These are phyloP conservation scores for Salix exigua DNA, from an alignment of 345 rosid species.

Conservation along the genomic window DNA sequence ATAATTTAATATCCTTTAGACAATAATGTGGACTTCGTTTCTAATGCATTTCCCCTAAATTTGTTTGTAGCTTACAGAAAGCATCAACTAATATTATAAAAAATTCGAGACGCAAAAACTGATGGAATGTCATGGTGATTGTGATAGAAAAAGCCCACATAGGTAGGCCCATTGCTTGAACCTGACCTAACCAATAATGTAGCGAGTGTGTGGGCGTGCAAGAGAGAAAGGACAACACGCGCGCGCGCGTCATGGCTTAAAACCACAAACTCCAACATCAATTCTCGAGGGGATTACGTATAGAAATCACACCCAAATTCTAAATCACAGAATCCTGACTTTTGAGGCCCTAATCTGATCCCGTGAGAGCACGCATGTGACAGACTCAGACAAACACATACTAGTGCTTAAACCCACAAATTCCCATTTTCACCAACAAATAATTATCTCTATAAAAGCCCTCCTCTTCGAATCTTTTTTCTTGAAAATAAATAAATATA, in stretches of 20 bases:
- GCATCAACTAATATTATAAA: no score
- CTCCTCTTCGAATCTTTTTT: not conserved
- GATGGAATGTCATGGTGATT: not conserved
- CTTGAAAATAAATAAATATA: no score
- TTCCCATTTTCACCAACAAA: not conserved
- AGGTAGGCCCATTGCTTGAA: not conserved
- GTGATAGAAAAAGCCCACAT: not conserved
- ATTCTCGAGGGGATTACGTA: not conserved
- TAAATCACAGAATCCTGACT: not conserved
- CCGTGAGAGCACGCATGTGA: slow-evolving; percentile 47
- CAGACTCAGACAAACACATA: slow-evolving; percentile 23
- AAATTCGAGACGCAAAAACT: not conserved
- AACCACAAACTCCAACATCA: slow-evolving; percentile 23
- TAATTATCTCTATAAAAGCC: not conserved
- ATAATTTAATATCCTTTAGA: no score
- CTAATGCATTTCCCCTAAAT: no score
- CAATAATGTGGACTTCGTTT: no score
- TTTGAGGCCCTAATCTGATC: slow-evolving; percentile 6
- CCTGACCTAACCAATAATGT: not conserved
- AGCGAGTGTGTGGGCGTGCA: not conserved
- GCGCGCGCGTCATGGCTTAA: slow-evolving; percentile 26
- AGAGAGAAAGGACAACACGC: not conserved
- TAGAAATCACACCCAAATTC: slow-evolving; percentile 17
- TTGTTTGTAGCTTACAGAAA: no score
- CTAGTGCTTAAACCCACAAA: slow-evolving; percentile 3